phyloP scores from a whole-genome alignment of 202 grass and related monocot genomes.

The Schoenoplectus triqueter region DNA sequence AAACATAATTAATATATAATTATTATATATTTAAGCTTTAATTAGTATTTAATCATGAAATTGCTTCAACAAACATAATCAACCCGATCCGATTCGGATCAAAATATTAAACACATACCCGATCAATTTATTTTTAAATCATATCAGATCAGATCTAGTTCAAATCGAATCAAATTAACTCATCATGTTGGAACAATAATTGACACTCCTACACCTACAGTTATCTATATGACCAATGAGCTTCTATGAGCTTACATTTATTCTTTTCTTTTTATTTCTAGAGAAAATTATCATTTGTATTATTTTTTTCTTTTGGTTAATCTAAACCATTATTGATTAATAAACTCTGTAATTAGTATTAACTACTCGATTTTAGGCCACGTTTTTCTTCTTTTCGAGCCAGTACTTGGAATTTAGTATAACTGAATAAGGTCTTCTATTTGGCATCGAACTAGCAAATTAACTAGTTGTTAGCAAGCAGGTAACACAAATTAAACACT shows the following conservation, averaged over 20 bases:
- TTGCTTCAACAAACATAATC: too few relatives aligned
- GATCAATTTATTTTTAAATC: too few relatives aligned
- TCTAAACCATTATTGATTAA: not conserved
- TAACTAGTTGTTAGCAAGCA: not conserved
- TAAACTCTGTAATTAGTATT: not conserved
- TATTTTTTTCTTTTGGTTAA: conserved; percentile 6
- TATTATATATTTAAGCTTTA: too few relatives aligned
- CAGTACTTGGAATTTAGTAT: not conserved
- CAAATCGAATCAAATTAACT: too few relatives aligned
- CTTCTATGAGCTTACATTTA: not conserved
- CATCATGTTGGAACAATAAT: too few relatives aligned
- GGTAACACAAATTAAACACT: not conserved
- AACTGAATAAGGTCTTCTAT: not conserved
- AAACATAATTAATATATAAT: too few relatives aligned
- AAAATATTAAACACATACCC: too few relatives aligned
- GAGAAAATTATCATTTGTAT: not conserved
- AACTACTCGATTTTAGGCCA: not conserved
- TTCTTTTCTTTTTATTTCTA: not conserved
- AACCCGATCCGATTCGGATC: too few relatives aligned
- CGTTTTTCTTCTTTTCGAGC: not conserved
- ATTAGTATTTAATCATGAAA: too few relatives aligned
- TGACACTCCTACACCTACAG: too few relatives aligned
- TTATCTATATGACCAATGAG: not conserved
- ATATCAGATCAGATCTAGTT: too few relatives aligned
- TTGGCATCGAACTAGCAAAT: not conserved